These are phyloP conservation scores for Udeniomyces megalosporus DNA, from an alignment of 768 basidiomycete species.

Conservation along the genomic window DNA sequence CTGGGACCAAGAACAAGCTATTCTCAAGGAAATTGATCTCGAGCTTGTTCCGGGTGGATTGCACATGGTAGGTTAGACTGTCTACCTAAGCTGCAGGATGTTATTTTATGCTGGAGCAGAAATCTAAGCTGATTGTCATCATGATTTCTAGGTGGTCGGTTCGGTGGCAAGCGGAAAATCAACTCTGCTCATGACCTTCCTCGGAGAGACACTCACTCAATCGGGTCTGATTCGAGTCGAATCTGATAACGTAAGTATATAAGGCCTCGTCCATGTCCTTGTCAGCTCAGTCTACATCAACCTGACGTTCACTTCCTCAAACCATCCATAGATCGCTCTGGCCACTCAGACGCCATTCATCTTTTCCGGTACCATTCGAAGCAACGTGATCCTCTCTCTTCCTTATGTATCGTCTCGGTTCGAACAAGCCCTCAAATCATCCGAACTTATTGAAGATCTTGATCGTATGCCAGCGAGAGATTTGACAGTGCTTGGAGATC, in stretches of 20 bases:
- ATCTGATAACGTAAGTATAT: neutral
- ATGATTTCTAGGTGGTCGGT: conserved; percentile 3
- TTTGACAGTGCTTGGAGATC: neutral
- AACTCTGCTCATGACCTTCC: conserved; percentile 15
- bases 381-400: neutral
- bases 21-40: neutral
- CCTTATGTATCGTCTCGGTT: neutral
- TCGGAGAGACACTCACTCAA: conserved; percentile 16
- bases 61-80: conserved; percentile 1
- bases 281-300: neutral
- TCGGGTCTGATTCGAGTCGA: too few species aligned
- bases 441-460: neutral
- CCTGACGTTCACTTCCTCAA: neutral
- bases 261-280: neutral
- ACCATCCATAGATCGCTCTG: neutral
- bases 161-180: conserved; percentile 17
- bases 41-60: neutral
- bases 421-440: neutral
- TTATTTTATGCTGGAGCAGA: rapidly evolving
- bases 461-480: neutral
- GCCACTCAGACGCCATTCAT: conserved; percentile 10
- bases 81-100: neutral
- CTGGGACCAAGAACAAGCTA: neutral
- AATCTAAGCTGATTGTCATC: too few species aligned
- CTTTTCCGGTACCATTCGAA: neutral